Conservation (phyloP, 306 rosid genomes). For the Psophocarpus tetragonolobus region DNA sequence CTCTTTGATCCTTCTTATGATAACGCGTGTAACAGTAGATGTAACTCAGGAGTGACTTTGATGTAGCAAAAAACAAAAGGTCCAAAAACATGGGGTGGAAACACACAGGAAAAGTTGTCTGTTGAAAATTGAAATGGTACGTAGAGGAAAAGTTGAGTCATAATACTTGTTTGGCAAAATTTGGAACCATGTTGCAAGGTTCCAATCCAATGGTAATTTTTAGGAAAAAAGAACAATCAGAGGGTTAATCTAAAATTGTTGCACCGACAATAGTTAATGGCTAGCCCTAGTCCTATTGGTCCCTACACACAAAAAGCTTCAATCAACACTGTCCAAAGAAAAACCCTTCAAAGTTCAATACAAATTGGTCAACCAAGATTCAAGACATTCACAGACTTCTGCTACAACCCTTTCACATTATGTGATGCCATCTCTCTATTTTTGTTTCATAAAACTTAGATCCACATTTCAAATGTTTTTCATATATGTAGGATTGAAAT, state of each 20-base stretch:
- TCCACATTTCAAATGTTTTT: neutral
- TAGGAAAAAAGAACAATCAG: constrained; percentile 8
- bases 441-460: neutral
- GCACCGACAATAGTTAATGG: constrained; percentile 45
- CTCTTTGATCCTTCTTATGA: no score
- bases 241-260: neutral
- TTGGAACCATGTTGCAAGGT: constrained; percentile 24
- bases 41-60: constrained; percentile 10
- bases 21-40: neutral
- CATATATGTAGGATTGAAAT: no score
- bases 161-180: neutral
- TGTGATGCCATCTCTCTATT: neutral
- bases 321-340: constrained; percentile 17
- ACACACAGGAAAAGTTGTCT: constrained; percentile 2
- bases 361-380: constrained; percentile 12
- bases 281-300: constrained; percentile 28
- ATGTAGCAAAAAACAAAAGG: constrained; percentile 21
- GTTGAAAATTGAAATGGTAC: neutral
- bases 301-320: constrained; percentile 17
- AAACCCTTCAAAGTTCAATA: constrained; percentile 11
- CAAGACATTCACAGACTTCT: constrained; percentile 4
- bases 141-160: neutral
- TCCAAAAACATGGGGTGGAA: neutral
- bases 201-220: constrained; percentile 18
- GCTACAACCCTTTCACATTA: constrained; percentile 2